Conservation (phyloP, 192 early-diverging fungal genomes). For the Geranomyces michiganensis region DNA sequence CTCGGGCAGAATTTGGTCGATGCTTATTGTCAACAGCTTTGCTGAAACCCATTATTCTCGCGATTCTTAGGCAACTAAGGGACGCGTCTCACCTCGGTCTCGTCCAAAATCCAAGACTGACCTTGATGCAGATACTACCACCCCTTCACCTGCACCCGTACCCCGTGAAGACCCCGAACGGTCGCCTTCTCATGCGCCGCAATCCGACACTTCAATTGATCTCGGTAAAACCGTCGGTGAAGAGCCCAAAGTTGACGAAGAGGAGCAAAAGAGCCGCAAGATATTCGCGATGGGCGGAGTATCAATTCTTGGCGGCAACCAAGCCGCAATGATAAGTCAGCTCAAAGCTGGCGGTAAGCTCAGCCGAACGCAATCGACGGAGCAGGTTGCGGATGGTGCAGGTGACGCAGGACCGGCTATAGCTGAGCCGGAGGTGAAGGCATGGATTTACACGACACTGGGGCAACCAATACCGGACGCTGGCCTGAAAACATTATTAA, state of each 20-base stretch:
- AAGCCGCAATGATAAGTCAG: conserved; percentile 15
- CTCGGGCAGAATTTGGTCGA: no score
- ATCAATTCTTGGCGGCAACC: conserved; percentile 22
- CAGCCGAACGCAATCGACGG: background rate
- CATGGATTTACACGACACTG: conserved; percentile 16
- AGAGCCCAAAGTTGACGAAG: conserved; percentile 2
- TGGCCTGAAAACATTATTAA: conserved; percentile 1
- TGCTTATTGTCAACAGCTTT: no score
- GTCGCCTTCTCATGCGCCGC: background rate
- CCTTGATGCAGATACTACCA: no score
- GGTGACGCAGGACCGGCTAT: conserved; percentile 6
- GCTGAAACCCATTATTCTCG: no score
- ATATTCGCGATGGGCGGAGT: conserved; percentile 30
- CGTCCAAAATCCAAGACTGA: conserved; percentile 13
- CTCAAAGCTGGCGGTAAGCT: conserved; percentile 14
- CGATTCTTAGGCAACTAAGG: conserved; percentile 16
- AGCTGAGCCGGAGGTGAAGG: conserved; percentile 17
- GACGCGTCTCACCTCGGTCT: conserved; percentile 5
- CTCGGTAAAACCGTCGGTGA: background rate
- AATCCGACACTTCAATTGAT: background rate
- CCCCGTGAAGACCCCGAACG: no score
- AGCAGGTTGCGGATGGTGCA: conserved; percentile 1
- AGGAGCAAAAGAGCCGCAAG: conserved; percentile 20
- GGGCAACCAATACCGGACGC: background rate
- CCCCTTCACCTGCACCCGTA: no score